Percentiles rank a stretch among this genome's conserved stretches.
phyloP scores from a whole-genome alignment of 768 basidiomycete species.

The Pholiota conissans region DNA sequence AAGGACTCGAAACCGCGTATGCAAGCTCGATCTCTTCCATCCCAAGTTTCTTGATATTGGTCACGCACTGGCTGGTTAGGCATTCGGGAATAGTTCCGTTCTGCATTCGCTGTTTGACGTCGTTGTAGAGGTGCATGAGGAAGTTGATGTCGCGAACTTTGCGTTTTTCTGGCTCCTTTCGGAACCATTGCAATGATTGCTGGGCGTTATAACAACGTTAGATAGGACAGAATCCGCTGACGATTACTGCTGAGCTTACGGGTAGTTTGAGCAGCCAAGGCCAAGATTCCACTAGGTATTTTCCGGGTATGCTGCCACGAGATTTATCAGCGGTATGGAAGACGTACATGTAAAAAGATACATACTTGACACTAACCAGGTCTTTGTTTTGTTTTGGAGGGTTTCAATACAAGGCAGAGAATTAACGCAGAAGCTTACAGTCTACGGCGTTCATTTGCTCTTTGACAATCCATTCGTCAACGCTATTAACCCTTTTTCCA shows the following conservation, averaged over 20 bases:
- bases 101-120: constrained; percentile 42
- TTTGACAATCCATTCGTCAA: constrained; percentile 47
- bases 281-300: constrained; percentile 48
- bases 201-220: constrained; percentile 10
- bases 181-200: constrained; percentile 44
- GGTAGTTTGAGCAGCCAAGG: constrained; percentile 48
- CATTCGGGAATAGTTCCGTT: constrained; percentile 39
- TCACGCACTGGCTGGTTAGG: constrained; percentile 37
- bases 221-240: background rate
- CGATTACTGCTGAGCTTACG: constrained; percentile 18
- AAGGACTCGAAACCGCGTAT: constrained; percentile 44
- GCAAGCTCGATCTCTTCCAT: constrained; percentile 44
- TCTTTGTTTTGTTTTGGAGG: constrained; percentile 14
- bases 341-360: background rate
- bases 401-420: background rate
- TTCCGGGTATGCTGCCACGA: constrained; percentile 41
- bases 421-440: constrained; percentile 28
- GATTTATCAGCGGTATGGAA: background rate
- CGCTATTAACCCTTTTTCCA: constrained; percentile 40
- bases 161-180: constrained; percentile 37
- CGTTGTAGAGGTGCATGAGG: constrained; percentile 38
- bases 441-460: constrained; percentile 45
- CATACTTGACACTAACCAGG: constrained; percentile 32
- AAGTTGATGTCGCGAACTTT: constrained; percentile 37
- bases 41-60: constrained; percentile 34